phyloP scores from a whole-genome alignment of 2,329 filamentous ascomycete genomes.

The Ceratocystis eucalypticola region DNA sequence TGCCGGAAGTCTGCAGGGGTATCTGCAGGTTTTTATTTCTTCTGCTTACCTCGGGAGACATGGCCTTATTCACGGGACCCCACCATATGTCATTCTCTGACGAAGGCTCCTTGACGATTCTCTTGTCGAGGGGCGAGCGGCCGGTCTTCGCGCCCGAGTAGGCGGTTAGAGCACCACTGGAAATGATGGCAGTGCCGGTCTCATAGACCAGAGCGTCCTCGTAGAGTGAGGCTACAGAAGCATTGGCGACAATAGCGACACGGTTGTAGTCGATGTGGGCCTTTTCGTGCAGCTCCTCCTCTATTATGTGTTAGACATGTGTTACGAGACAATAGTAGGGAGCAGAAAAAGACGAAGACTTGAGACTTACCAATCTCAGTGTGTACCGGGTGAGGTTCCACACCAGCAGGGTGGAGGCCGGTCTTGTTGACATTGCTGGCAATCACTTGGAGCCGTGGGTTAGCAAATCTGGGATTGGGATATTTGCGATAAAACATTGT shows the following conservation, averaged over 20 bases:
- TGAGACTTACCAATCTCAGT: constrained; percentile 63
- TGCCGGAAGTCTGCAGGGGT: background rate
- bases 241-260: constrained; percentile 93
- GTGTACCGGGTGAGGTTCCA: constrained; percentile 76
- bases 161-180: constrained; percentile 83
- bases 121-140: constrained; percentile 91
- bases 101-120: constrained; percentile 79
- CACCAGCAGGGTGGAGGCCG: constrained; percentile 76
- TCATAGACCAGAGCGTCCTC: constrained; percentile 96
- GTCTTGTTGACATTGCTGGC: constrained; percentile 71
- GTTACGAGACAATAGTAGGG: background rate
- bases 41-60: constrained; percentile 73
- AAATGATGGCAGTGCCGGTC: constrained; percentile 93
- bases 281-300: constrained; percentile 93
- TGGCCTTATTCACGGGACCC: constrained; percentile 99
- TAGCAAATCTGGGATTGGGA: constrained; percentile 13
- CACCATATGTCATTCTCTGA: constrained; percentile 95
- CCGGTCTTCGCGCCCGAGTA: constrained; percentile 98
- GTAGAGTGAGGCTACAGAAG: constrained; percentile 88
- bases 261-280: constrained; percentile 99
- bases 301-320: constrained; percentile 25
- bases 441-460: constrained; percentile 33
- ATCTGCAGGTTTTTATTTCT: background rate
- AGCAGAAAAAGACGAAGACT: background rate
- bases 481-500: background rate